These are phyloP conservation scores for Globisporangium megalacanthum DNA, from an alignment of 352 stramenopile genomes.

Conservation along the genomic window DNA sequence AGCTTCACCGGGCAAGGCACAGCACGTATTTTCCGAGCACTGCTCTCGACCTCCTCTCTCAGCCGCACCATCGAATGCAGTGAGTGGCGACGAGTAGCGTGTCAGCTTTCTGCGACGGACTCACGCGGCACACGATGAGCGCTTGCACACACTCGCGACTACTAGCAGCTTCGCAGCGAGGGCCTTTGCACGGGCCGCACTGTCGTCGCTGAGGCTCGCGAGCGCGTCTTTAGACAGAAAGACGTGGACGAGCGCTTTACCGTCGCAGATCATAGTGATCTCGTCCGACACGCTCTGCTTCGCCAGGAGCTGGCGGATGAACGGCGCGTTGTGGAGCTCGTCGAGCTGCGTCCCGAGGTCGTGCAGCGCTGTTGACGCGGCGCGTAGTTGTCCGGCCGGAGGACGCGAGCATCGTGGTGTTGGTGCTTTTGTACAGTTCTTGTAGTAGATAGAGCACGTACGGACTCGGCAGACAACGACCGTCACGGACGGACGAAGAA, in stretches of 20 bases:
- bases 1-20: too few relatives aligned
- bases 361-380: conserved; percentile 45
- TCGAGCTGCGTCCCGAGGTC: conserved; percentile 52
- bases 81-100: neutral
- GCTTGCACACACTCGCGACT: conserved; percentile 57
- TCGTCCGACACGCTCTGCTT: conserved; percentile 38
- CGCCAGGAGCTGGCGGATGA: conserved; percentile 42
- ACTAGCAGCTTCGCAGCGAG: conserved; percentile 46
- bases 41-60: too few relatives aligned
- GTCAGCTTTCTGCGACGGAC: conserved; percentile 59
- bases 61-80: too few relatives aligned
- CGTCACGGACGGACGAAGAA: too few relatives aligned
- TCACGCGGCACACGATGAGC: conserved; percentile 79
- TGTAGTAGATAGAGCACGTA: conserved; percentile 56
- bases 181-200: conserved; percentile 34
- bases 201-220: conserved; percentile 31
- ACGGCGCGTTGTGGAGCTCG: conserved; percentile 31
- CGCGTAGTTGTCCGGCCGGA: conserved; percentile 27
- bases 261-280: conserved; percentile 57
- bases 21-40: too few relatives aligned
- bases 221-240: conserved; percentile 49
- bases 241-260: conserved; percentile 64
- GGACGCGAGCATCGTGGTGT: conserved; percentile 79
- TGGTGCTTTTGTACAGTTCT: conserved; percentile 81
- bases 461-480: too few relatives aligned